Evolutionary conservation across 192 early-diverging fungal genomes (phyloP).

Genomic region (Coemansia sp.): DNA sequence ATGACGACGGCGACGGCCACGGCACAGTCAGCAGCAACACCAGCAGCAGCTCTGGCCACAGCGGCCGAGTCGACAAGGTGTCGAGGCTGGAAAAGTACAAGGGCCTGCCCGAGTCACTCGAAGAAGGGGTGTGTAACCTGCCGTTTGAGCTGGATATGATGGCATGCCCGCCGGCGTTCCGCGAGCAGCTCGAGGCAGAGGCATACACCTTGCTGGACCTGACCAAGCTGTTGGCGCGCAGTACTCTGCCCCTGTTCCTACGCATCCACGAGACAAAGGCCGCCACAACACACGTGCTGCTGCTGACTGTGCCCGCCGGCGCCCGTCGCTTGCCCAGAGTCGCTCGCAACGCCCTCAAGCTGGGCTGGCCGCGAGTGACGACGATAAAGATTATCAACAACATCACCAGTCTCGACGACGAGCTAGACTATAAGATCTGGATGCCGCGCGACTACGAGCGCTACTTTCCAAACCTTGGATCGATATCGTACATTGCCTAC

Average conservation of each 20-base stretch:
- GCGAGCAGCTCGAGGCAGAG: slow-evolving; percentile 51
- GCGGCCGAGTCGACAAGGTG: slow-evolving; percentile 45
- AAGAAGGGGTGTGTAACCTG: slow-evolving; percentile 45
- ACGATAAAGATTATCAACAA: slow-evolving; percentile 47
- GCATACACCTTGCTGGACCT: slow-evolving; percentile 48
- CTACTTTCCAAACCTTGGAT: slow-evolving; percentile 48
- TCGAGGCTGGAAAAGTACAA: slow-evolving; percentile 55
- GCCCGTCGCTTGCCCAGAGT: slow-evolving; percentile 35
- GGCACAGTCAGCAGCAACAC: slow-evolving; percentile 20
- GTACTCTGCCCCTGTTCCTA: slow-evolving; percentile 47
- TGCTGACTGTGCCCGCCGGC: slow-evolving; percentile 40
- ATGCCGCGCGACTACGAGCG: slow-evolving; percentile 56
- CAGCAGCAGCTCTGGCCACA: slow-evolving; percentile 20
- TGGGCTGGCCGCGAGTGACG: slow-evolving; percentile 52
- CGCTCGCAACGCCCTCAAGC: slow-evolving; percentile 51
- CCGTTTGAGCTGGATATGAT: slow-evolving; percentile 51
- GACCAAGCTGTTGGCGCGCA: slow-evolving; percentile 43
- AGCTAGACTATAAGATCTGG: slow-evolving; percentile 55
- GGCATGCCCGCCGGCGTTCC: slow-evolving; percentile 48
- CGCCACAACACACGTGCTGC: slow-evolving; percentile 45
- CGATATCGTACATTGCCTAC: slow-evolving; percentile 45
- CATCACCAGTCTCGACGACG: slow-evolving; percentile 41
- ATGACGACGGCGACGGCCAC: slow-evolving; percentile 5
- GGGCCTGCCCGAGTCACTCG: slow-evolving; percentile 45
- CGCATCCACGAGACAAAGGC: slow-evolving; percentile 55